A percentile compares a stretch with the other conserved stretches of the same genome.
These are phyloP conservation scores for Colletotrichum sp. DNA, from an alignment of 2,329 filamentous ascomycete genomes.

Conservation along the genomic window DNA sequence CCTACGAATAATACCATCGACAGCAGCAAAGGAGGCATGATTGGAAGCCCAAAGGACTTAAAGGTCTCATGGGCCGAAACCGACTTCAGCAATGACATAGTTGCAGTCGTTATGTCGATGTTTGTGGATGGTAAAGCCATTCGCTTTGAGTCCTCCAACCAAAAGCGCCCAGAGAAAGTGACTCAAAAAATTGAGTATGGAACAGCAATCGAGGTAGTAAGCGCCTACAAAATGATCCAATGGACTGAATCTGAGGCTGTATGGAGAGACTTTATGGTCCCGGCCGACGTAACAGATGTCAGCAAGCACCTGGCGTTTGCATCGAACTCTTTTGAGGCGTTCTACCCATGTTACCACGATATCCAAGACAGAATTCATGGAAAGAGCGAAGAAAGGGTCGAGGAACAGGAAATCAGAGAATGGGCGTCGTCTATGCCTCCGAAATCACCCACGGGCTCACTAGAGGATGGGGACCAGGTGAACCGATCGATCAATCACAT, in stretches of 20 bases:
- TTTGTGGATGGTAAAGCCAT: neutral
- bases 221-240: neutral
- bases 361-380: too few species aligned
- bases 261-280: neutral
- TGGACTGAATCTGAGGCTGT: neutral
- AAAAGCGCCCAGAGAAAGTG: too few species aligned
- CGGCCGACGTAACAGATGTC: neutral
- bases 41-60: too few species aligned
- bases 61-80: neutral
- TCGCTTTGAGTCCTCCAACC: neutral
- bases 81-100: neutral
- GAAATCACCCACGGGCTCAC: neutral
- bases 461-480: neutral
- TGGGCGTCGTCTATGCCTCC: neutral
- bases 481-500: neutral
- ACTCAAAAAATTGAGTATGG: too few species aligned
- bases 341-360: neutral
- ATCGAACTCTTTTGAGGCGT: neutral
- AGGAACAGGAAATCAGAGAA: neutral
- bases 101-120: neutral
- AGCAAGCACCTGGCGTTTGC: neutral
- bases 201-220: neutral
- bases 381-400: too few species aligned
- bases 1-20: rapidly evolving
- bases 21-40: neutral